Evolutionary conservation across 2,329 filamentous ascomycete genomes (phyloP).

Genomic region (Setomelanomma holmii): DNA sequence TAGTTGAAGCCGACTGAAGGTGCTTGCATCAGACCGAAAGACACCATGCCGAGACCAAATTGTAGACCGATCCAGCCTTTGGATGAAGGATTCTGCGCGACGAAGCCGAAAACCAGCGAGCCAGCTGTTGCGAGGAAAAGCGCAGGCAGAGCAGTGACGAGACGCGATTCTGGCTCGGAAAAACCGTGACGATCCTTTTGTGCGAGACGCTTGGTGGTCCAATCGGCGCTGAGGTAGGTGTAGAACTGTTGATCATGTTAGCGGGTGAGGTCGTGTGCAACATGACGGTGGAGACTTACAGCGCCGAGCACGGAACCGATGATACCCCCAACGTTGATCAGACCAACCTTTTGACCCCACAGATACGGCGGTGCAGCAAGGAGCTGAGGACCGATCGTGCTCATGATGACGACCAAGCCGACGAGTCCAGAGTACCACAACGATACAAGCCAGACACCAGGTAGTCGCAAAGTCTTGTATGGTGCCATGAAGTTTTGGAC

Average conservation of each 20-base stretch:
- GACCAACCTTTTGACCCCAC: slow-evolving; percentile 50
- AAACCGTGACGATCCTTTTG: slow-evolving; percentile 46
- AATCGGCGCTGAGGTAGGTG: slow-evolving; percentile 50
- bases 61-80: slow-evolving; percentile 50
- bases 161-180: slow-evolving; percentile 50
- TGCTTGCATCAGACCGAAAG: slow-evolving; percentile 52
- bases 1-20: slow-evolving; percentile 55
- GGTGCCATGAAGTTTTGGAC: slow-evolving; percentile 46
- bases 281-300: slow-evolving; percentile 7
- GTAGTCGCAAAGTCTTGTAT: slow-evolving; percentile 47
- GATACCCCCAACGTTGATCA: slow-evolving; percentile 50
- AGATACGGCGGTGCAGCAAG: slow-evolving; percentile 51
- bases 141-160: slow-evolving; percentile 49
- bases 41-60: slow-evolving; percentile 50
- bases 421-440: slow-evolving; percentile 53
- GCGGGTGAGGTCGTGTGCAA: not conserved
- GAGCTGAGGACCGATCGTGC: slow-evolving; percentile 47
- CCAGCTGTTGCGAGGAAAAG: slow-evolving; percentile 49
- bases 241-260: slow-evolving; percentile 18
- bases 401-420: slow-evolving; percentile 49
- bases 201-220: slow-evolving; percentile 46
- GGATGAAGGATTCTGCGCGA: slow-evolving; percentile 45
- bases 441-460: slow-evolving; percentile 53
- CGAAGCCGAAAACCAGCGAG: slow-evolving; percentile 50
- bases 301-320: slow-evolving; percentile 48